Percentiles rank a stretch among this genome's conserved stretches.
Evolutionary conservation across 2,329 filamentous ascomycete genomes (phyloP).

Genomic region (Talaromyces marneffei): DNA sequence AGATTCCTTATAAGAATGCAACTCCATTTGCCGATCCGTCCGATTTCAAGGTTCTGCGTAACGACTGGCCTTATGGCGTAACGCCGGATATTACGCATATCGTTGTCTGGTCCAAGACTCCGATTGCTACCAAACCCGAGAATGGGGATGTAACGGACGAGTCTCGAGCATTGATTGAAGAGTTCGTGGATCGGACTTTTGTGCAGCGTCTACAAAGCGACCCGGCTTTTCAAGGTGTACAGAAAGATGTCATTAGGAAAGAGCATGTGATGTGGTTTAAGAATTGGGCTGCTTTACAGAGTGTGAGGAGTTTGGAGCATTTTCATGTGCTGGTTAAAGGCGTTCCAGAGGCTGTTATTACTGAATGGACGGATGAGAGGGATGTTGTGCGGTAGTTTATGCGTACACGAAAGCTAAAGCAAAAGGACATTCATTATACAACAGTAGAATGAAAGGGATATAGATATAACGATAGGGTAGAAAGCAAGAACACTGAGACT

Average conservation of each 20-base stretch:
- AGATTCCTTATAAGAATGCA: slow-evolving; percentile 42
- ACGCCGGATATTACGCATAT: slow-evolving; percentile 51
- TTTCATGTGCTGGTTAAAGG: slow-evolving; percentile 50
- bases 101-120: slow-evolving; percentile 52
- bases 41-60: slow-evolving; percentile 54
- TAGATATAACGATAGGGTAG: neutral
- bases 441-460: neutral
- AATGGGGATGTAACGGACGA: slow-evolving; percentile 49
- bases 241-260: slow-evolving; percentile 23
- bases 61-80: slow-evolving; percentile 61
- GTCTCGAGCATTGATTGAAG: slow-evolving; percentile 44
- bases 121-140: slow-evolving; percentile 41
- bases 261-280: slow-evolving; percentile 58
- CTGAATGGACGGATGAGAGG: slow-evolving; percentile 41
- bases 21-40: slow-evolving; percentile 49
- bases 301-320: slow-evolving; percentile 54
- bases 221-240: slow-evolving; percentile 25
- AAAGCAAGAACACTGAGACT: neutral
- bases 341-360: slow-evolving; percentile 41
- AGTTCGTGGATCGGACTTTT: slow-evolving; percentile 48
- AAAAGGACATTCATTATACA: neutral
- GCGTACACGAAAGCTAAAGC: neutral
- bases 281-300: slow-evolving; percentile 58
- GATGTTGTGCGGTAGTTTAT: slow-evolving; percentile 10
- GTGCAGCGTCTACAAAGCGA: slow-evolving; percentile 37